Base-by-base conservation (phyloP, 441 rosid genomes). In the Pelargonium citronellum region DNA sequence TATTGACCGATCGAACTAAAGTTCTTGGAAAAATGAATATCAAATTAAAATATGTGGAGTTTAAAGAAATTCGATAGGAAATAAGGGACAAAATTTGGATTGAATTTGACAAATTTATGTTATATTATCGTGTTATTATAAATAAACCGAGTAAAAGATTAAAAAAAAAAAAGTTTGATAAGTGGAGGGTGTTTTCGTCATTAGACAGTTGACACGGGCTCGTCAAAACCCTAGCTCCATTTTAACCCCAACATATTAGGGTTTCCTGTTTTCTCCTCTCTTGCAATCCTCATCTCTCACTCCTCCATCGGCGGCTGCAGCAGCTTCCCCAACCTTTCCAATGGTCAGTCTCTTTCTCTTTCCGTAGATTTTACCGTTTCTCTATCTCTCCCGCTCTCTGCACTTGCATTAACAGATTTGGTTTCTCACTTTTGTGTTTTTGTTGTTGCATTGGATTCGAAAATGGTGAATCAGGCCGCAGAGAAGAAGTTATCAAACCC, bases 401-500 rank as follows among this genome's bases (percentile, higher is more conserved):
- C 6, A 49, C 16, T 49, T 13, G n/a, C 22, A 58, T 58, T 58
- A 1, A 17, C 63, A 19, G 12, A 1, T 17, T 19, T 7, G 9
- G 20, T 58, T 17, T 17, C 63, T 58, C 12, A 58, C 12, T 58
- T 58, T 9, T 7, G 22, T 58, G 63, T 19, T 11, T 58, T 17
- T 11, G 8, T 39, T 39, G 8, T 39, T 39, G 43, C 43, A 39
- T 39, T 39, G 6, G 43, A 1, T 1, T 39, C 43, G 8, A 39
- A 39, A 39, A 39, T 39, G 43, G 43, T 41, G 24, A 65, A 68
- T 16, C 69, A 88, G 95, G 98, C 95, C 57, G 89, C 98, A 61
- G 96, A 92, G 86, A 92, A 82, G 92, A 92, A 92, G 90, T 85
- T 86, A 2, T 75, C 94, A 13, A 92, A 88, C 79, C 96, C 97